Evolutionary conservation across 2,329 filamentous ascomycete species (phyloP).

Genomic region (Xylariales sp.): DNA sequence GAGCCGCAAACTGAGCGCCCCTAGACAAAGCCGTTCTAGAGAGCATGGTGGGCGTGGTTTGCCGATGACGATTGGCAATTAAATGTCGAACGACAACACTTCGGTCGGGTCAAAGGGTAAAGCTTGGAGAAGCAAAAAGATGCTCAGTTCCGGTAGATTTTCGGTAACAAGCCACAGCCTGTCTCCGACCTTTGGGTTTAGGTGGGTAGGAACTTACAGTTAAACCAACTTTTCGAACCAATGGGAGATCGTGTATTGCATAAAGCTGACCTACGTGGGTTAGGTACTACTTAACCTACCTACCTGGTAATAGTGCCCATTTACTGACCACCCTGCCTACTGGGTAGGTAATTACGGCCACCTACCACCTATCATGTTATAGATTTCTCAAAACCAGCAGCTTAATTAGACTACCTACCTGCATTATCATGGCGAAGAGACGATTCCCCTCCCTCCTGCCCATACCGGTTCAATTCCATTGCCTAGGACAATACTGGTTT

Average conservation of each 20-base stretch:
- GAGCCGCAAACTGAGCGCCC: slow-evolving; percentile 68
- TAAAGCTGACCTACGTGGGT: slow-evolving; percentile 19
- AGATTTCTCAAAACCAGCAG: no score
- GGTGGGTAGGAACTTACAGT: slow-evolving; percentile 11
- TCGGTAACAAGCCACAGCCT: slow-evolving; percentile 42
- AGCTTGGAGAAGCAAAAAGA: slow-evolving; percentile 49
- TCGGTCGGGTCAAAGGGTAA: slow-evolving; percentile 38
- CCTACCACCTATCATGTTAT: no score
- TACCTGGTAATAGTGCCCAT: no score
- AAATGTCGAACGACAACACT: slow-evolving; percentile 46
- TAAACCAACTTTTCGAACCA: slow-evolving; percentile 26
- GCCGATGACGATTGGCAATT: slow-evolving; percentile 68
- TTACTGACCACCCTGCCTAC: no score
- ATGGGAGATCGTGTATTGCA: slow-evolving; percentile 30
- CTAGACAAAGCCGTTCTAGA: slow-evolving; percentile 70
- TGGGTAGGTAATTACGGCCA: no score
- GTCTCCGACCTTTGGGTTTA: slow-evolving; percentile 9
- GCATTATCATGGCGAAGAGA: no score
- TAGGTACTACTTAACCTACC: not conserved
- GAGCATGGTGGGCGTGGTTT: slow-evolving; percentile 69
- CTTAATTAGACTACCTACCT: no score
- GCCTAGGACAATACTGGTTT: no score
- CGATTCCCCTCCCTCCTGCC: no score
- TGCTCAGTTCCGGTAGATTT: slow-evolving; percentile 50
- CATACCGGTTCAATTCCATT: no score